phyloP scores from a whole-genome alignment of 192 early-diverging fungal species.

The Phlyctochytrium arcticum region DNA sequence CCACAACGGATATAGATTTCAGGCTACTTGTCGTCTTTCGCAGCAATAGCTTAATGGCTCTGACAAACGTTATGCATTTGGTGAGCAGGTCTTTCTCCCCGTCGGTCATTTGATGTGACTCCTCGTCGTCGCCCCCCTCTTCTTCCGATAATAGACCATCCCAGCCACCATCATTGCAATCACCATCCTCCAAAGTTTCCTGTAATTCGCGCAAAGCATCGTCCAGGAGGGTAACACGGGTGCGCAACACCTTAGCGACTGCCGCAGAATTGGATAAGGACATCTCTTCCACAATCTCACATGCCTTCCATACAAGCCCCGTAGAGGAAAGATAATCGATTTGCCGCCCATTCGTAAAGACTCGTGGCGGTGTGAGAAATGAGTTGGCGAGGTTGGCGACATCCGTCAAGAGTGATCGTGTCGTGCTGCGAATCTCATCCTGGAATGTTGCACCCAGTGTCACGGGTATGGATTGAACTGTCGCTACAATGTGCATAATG shows the following conservation, averaged over 20 bases:
- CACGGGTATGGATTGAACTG: background rate
- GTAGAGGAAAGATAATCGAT: slow-evolving; percentile 8
- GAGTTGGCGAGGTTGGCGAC: slow-evolving; percentile 11
- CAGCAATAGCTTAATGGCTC: slow-evolving; percentile 10
- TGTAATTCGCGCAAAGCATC: slow-evolving; percentile 8
- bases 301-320: slow-evolving; percentile 14
- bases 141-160: background rate
- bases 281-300: slow-evolving; percentile 12
- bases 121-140: background rate
- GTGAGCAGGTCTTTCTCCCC: slow-evolving; percentile 3
- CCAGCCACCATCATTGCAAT: background rate
- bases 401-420: slow-evolving; percentile 1
- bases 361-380: background rate
- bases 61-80: slow-evolving; percentile 9
- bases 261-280: slow-evolving; percentile 1
- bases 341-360: background rate
- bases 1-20: background rate
- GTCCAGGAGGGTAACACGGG: background rate
- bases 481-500: slow-evolving; percentile 4
- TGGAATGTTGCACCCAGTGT: slow-evolving; percentile 1
- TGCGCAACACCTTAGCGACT: background rate
- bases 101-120: background rate
- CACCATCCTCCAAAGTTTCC: slow-evolving; percentile 5
- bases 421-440: slow-evolving; percentile 4
- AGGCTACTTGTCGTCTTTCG: background rate